Base-by-base conservation (phyloP, 148 eudicot species). In the Diospyros lotus region DNA sequence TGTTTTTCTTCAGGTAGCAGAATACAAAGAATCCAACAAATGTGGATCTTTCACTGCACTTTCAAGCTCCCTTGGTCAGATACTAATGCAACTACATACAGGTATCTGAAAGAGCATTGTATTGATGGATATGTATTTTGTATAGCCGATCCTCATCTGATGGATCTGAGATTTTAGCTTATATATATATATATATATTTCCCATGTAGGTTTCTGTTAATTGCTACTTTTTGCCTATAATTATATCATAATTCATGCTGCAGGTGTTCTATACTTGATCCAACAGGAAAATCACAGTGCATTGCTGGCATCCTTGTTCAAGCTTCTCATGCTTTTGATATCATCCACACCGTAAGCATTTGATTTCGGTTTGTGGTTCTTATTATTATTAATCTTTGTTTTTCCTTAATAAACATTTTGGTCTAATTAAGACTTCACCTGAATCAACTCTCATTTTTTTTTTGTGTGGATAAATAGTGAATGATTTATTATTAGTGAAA, bases 11-110 rank as follows among this genome's bases (percentile, higher is more conserved):
- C 97, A 93, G 89, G 92, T 96, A 58, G 99, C 99, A 68, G 98
- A 96, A 79, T 89, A 82, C 73, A 89, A 78, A 84, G 98, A 91
- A 76, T 83, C 90, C 51, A 76, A 84, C 71, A 91, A 87, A 79
- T 84, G 83, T 73, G 98, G 97, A 68, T 93, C 99, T 38, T 96
- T 87, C 82, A 89, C 84, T 68, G 78, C 99, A 58, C 94, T 96
- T 79, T 96, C 99, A 61, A 93, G 94, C 78, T 88, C 90, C 73
- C 92, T 96, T 80, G 99, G 99, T 79, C 97, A 96, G 80, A 96
- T 96, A 69, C 90, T 96, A 73, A 83, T 93, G 98, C 95, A 96
- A 79, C 91, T 96, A 61, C 99, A 96, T 82, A 79, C 90, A 43
- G 99, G 99, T 92, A 86, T 56, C 13, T 56, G 59, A 61, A 18